Percentiles rank a stretch among this genome's conserved stretches.
Evolutionary conservation across 108 stramenopile species (phyloP).

Genomic region (Cyclostephanos tholiformis): DNA sequence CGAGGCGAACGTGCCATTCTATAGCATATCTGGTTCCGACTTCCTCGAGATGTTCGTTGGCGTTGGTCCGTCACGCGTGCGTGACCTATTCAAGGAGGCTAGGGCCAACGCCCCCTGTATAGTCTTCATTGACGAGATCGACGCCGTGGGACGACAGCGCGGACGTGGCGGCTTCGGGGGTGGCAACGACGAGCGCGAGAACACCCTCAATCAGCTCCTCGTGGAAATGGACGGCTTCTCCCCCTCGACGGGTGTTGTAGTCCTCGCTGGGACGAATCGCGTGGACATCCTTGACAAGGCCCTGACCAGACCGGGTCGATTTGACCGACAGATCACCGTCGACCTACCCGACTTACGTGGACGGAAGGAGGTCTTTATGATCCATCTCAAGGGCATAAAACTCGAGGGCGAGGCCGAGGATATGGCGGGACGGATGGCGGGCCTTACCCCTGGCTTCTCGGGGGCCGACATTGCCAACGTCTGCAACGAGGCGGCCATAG

Average conservation of each 20-base stretch:
- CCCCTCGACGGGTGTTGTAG: constrained; percentile 87
- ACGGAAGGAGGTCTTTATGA: constrained; percentile 91
- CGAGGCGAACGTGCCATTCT: constrained; percentile 97
- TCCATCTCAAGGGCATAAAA: constrained; percentile 87
- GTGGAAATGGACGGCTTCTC: constrained; percentile 99
- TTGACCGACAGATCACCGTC: constrained; percentile 94
- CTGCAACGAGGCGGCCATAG: constrained; percentile 98
- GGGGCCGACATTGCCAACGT: constrained; percentile 98
- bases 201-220: constrained; percentile 97
- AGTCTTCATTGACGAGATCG: constrained; percentile 98
- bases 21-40: constrained; percentile 93
- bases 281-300: constrained; percentile 92
- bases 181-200: constrained; percentile 96
- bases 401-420: constrained; percentile 71
- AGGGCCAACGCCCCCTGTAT: constrained; percentile 93
- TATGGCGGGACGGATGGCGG: constrained; percentile 86
- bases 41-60: constrained; percentile 99
- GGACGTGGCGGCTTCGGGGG: constrained; percentile 89
- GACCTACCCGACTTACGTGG: constrained; percentile 93
- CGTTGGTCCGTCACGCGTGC: constrained; percentile 96
- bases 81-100: constrained; percentile 97
- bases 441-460: constrained; percentile 92
- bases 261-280: constrained; percentile 96
- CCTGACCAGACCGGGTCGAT: constrained; percentile 89
- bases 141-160: constrained; percentile 96